Percentiles rank a stretch among this genome's conserved stretches.
Evolutionary conservation across 2,329 filamentous ascomycete species (phyloP).

Genomic region (Verticillium nonalfalfae): DNA sequence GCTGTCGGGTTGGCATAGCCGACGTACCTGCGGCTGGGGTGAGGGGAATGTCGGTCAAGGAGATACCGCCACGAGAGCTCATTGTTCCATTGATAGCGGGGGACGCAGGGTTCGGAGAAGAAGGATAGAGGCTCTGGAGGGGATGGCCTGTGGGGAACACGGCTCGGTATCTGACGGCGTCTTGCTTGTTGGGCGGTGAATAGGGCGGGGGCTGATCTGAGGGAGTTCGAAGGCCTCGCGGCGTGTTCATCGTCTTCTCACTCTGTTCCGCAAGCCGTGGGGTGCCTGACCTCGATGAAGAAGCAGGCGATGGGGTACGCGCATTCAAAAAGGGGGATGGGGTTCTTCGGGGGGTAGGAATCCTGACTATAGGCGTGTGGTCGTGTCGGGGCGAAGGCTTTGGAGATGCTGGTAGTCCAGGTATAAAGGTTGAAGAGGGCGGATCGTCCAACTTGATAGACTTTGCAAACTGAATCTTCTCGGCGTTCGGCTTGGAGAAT

Average conservation of each 20-base stretch:
- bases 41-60: slow-evolving; percentile 52
- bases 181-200: slow-evolving; percentile 36
- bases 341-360: slow-evolving; percentile 26
- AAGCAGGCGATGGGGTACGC: slow-evolving; percentile 13
- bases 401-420: slow-evolving; percentile 11
- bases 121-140: slow-evolving; percentile 39
- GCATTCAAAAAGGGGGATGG: slow-evolving; percentile 19
- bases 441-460: neutral
- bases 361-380: slow-evolving; percentile 25
- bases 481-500: neutral
- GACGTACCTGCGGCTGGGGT: slow-evolving; percentile 29
- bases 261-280: slow-evolving; percentile 4
- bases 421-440: neutral
- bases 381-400: slow-evolving; percentile 8
- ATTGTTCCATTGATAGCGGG: slow-evolving; percentile 57
- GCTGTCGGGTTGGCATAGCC: slow-evolving; percentile 30
- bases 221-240: slow-evolving; percentile 14
- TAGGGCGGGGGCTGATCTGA: slow-evolving; percentile 49
- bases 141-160: slow-evolving; percentile 51
- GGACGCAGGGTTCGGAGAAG: slow-evolving; percentile 55
- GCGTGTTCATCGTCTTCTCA: slow-evolving; percentile 3
- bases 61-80: slow-evolving; percentile 54
- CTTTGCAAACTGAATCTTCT: neutral
- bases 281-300: slow-evolving; percentile 18
- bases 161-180: slow-evolving; percentile 46